Base-by-base conservation (phyloP, 2,329 filamentous ascomycete species). In the Iodosphaeria phyllophila region DNA sequence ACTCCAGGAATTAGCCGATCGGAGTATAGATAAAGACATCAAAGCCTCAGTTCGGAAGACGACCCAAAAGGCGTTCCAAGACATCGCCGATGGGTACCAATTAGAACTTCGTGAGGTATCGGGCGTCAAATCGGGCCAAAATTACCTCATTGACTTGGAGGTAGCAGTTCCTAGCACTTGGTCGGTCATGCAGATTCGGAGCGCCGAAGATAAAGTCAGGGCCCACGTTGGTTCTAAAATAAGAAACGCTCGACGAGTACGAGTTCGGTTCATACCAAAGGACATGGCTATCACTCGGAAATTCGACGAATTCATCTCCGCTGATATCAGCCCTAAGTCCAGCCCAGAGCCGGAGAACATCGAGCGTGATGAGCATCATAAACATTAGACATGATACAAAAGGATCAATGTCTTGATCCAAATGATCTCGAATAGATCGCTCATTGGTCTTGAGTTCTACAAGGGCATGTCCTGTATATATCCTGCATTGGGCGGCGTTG, bases 41-140 rank as follows among this genome's bases (percentile, higher is more conserved):
- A 78, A 76, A 46, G 53, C 55, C 3, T 74, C 73, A 0, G 68
- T 93, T 13, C 60, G 67, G 26, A 71, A 66, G 38, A 71, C 80
- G 16, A 64, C 68, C 0, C 51, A 54, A 16, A 66, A 64, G 36
- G 68, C 64, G 4, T 50, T 89, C 12, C 51, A 51, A 10, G 54
- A 56, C 5, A 41, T 75, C 12, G 47, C 48, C 25, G 54, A 63
- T 25, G 56, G 65, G 24, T 53, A 64, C 23, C 52, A 71, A 27
- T 61, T 83, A 6, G 69, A 79, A 41, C 53, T 93, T 22, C 66
- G 75, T 22, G 75, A 79, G 22, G 65, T 95, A 3, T 77, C 82
- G 35, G 89, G 89, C 27, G 65, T 92, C 51, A 98, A 98, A 53
- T 89, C 82, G 4, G 89, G 89, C 16, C 89, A 93, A 49, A 98